Base-by-base conservation (phyloP, 345 rosid species). In the Brassica cretica region DNA sequence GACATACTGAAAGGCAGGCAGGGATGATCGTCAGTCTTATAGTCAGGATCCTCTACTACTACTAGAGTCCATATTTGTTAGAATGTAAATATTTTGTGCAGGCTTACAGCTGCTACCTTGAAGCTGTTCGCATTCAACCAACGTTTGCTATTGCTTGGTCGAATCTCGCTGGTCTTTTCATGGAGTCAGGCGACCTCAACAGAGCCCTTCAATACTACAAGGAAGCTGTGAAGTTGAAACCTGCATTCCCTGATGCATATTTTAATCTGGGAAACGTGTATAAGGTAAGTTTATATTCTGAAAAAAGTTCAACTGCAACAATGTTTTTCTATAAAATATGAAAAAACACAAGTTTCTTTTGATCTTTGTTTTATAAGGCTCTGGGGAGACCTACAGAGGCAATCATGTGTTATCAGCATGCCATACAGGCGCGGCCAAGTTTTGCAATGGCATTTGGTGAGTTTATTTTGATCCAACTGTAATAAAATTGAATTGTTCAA, bases 91-190 rank as follows among this genome's bases (percentile, higher is more conserved):
- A 53, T 85, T 88, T 89, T 90, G 85, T 90, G 93, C 94, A 96
- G 99, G 99, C 99, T 73, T 91, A 87, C 88, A 89, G 93, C 81
- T 96, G 98, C 82, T 96, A 96, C 80, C 83, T 91, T 51, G 98
- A 95, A 89, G 97, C 98, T 79, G 72, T 95, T 65, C 94, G 94
- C 58, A 95, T 95, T 78, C 98, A 95, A 77, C 99, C 99, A 58
- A 90, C 85, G 37, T 96, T 93, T 87, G 97, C 99, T n/a, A 87
- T 93, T 74, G 99, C 99, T 19, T 96, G 99, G 98, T 96, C 98
- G 25, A 96, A 93, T 85, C 93, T 96, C 84, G 99, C 98, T 58
- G 98, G 96, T 81, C 96, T 96, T 79, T 93, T 91, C 79, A 89
- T 96, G 99, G 98, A 96, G 84, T 87, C 97, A 29, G 99, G 99